Evolutionary conservation across 305 asterid species (phyloP), one percentile per base, ranked within the genome.

Genomic region (Rubia peregrina): DNA sequence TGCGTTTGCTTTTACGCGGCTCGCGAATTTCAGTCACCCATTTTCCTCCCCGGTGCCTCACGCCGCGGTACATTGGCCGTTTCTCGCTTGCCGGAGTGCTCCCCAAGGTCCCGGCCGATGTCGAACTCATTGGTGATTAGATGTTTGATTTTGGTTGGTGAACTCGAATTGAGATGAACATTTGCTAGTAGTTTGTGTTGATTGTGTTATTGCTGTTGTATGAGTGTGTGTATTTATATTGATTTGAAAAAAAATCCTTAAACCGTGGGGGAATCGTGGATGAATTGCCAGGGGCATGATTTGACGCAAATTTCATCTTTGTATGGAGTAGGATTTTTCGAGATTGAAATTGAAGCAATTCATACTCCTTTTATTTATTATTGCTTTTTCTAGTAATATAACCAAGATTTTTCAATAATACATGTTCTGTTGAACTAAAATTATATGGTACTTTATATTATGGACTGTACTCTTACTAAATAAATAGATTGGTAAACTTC

Each of bases 21-120:
- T 92, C 95, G 0, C 96, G 89, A 26, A 92, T 84, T 77, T 92
- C 91, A 13, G 92, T 83, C 41, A 81, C 81, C 85, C 85, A 81
- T 74, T 81, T 81, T 0, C 81, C 81, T 16, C 81, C 68, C 43
- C 70, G 72, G 68, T 75, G 74, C 38, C 83, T 69, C 60, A 81
- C 70, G 21, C 85, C 85, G 0, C 81, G 73, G 73, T 78, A 78
- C 49, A 57, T 30, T 19, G 76, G 71, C 65, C 79, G 85, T 57
- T 78, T 81, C 61, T 77, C 77, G 1, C 67, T 16, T 9, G 16
- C 8, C 0, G 69, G 64, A 61, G 57, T 43, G 38, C 71, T 17
- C 6, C 70, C 4, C 2, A 56, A 30, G 21, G 71, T 13, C 1
- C 59, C 7, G 5, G 69, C 60, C 12, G 75, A 33, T 11, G 41